Conservation (phyloP, 768 basidiomycete species). For the Kwoniella newhampshirensis region DNA sequence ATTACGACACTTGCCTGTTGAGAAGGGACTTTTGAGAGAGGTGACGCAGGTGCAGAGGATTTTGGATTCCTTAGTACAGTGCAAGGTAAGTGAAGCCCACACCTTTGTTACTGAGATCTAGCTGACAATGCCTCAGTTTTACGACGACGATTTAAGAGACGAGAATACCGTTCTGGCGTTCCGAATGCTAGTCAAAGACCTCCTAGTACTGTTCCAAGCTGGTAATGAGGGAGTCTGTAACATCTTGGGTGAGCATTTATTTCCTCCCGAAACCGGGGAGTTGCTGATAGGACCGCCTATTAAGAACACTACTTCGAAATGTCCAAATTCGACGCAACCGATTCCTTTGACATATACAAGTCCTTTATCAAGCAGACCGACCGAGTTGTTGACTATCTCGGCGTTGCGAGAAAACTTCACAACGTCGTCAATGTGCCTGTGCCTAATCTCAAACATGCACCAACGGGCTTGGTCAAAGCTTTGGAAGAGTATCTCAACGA, state of each 20-base stretch:
- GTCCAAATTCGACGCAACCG: conserved; percentile 85
- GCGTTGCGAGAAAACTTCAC: conserved; percentile 86
- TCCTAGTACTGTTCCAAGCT: conserved; percentile 91
- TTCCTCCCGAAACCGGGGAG: background rate
- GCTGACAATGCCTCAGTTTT: conserved; percentile 65
- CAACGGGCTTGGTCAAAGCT: conserved; percentile 86
- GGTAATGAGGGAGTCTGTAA: conserved; percentile 86
- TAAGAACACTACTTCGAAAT: conserved; percentile 95
- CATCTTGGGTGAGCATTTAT: conserved; percentile 55
- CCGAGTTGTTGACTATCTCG: conserved; percentile 80
- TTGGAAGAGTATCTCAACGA: conserved; percentile 95
- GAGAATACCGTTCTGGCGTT: conserved; percentile 84
- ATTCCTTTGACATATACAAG: conserved; percentile 83
- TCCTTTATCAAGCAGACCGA: conserved; percentile 94
- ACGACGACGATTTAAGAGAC: conserved; percentile 87
- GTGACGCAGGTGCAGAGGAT: conserved; percentile 85
- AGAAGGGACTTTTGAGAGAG: conserved; percentile 90
- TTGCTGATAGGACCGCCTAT: no score
- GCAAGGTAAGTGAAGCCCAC: conserved; percentile 80
- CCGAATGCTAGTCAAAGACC: conserved; percentile 91
- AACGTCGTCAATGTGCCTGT: conserved; percentile 90
- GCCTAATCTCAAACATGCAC: conserved; percentile 89
- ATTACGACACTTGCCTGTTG: conserved; percentile 84
- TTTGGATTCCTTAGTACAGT: conserved; percentile 83
- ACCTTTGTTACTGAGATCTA: background rate